These are phyloP conservation scores for Alternaria ethzedia DNA, from an alignment of 2,329 filamentous ascomycete genomes.

Conservation along the genomic window DNA sequence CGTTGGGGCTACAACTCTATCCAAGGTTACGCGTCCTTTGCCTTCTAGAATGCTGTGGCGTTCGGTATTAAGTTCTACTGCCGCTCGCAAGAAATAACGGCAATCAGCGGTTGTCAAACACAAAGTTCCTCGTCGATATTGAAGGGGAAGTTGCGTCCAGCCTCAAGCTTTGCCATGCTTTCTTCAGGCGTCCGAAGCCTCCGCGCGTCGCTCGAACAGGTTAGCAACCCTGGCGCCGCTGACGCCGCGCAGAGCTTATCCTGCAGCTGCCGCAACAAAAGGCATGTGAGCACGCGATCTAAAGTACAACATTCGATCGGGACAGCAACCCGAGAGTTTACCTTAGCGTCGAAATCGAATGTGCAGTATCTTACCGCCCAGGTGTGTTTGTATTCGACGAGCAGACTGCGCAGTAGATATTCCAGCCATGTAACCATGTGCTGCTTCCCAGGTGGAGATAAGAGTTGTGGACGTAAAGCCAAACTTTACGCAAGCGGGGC, in stretches of 20 bases:
- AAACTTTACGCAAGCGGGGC: not conserved
- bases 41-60: not conserved
- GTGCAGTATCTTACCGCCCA: not conserved
- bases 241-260: slow-evolving; percentile 7
- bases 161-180: slow-evolving; percentile 21
- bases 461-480: not conserved
- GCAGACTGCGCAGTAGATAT: not conserved
- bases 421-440: not conserved
- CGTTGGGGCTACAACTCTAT: not conserved
- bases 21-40: not conserved
- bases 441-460: not conserved
- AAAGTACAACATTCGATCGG: not conserved
- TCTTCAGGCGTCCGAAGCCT: slow-evolving; percentile 2
- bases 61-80: not conserved
- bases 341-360: not conserved
- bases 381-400: not conserved
- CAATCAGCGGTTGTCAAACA: not conserved
- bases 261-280: not conserved
- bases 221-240: not conserved
- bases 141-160: not conserved
- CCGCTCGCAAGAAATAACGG: not conserved
- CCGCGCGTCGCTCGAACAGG: not conserved
- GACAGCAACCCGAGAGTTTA: not conserved
- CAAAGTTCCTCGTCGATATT: not conserved
- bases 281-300: not conserved